Percentiles rank a stretch among this genome's conserved stretches.
phyloP scores from a whole-genome alignment of 441 rosid species.

The Gossypium davidsonii region DNA sequence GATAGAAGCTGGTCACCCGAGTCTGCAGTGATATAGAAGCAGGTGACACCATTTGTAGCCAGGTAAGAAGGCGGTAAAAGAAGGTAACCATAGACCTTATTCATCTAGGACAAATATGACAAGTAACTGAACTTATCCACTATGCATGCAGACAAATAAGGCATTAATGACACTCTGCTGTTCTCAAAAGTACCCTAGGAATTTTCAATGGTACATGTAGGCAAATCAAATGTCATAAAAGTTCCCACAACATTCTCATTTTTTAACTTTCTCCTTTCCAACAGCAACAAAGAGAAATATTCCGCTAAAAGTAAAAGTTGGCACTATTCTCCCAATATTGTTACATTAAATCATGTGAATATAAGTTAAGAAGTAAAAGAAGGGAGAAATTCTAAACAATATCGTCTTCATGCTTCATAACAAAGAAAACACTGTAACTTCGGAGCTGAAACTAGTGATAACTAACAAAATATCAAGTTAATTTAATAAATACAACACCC shows the following conservation, averaged over 20 bases:
- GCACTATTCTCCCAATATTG: background rate
- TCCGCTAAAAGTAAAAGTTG: slow-evolving; percentile 4
- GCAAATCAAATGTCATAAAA: background rate
- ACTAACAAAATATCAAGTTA: background rate
- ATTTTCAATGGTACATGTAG: background rate
- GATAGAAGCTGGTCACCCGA: background rate
- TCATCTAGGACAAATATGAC: background rate
- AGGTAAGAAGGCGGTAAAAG: background rate
- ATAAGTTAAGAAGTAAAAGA: background rate
- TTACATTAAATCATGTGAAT: background rate
- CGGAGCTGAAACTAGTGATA: background rate
- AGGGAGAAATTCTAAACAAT: background rate
- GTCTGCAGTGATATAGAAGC: background rate
- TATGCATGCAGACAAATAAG: background rate
- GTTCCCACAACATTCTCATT: background rate
- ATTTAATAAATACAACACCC: background rate
- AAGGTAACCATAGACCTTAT: background rate
- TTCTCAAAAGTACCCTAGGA: background rate
- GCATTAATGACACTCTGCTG: background rate
- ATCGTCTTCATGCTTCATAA: background rate
- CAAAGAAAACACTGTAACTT: background rate
- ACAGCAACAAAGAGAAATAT: background rate
- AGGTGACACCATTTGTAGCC: background rate
- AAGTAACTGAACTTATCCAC: background rate
- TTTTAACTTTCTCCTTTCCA: background rate